phyloP scores from a whole-genome alignment of 805 yeast genomes.

The Saccharomycopsis fibuligera region DNA sequence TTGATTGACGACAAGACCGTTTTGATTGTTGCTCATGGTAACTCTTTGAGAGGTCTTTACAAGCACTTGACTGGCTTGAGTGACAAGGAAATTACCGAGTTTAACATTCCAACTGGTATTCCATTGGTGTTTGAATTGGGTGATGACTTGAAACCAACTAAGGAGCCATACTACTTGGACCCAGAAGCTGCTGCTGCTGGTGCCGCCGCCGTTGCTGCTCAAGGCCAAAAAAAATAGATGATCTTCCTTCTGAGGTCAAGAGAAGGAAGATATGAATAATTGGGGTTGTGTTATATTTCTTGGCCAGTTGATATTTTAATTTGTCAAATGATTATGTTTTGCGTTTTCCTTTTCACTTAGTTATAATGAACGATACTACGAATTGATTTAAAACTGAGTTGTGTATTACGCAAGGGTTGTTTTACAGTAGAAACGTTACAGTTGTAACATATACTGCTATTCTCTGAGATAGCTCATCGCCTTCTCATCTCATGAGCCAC shows the following conservation, averaged over 20 bases:
- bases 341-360: no score
- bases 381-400: no score
- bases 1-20: slow-evolving; percentile 85
- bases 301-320: no score
- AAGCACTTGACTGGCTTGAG: slow-evolving; percentile 92
- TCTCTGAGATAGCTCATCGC: no score
- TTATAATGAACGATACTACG: no score
- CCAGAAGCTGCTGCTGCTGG: slow-evolving; percentile 99
- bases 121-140: slow-evolving; percentile 97
- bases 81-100: slow-evolving; percentile 85
- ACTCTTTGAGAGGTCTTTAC: slow-evolving; percentile 94
- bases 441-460: no score
- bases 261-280: slow-evolving; percentile 2
- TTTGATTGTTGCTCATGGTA: slow-evolving; percentile 94
- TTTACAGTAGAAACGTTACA: no score
- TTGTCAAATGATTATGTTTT: no score
- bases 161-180: slow-evolving; percentile 93
- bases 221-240: slow-evolving; percentile 64
- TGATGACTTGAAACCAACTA: slow-evolving; percentile 76
- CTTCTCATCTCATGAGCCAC: no score
- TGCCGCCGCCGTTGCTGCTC: slow-evolving; percentile 98
- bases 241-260: not conserved
- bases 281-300: not conserved
- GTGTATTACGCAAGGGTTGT: no score
- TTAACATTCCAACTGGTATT: slow-evolving; percentile 97